Evolutionary conservation across 805 yeast genomes (phyloP), one percentile per base, ranked within the genome.

Genomic region (Teunomyces aglyptinius): DNA sequence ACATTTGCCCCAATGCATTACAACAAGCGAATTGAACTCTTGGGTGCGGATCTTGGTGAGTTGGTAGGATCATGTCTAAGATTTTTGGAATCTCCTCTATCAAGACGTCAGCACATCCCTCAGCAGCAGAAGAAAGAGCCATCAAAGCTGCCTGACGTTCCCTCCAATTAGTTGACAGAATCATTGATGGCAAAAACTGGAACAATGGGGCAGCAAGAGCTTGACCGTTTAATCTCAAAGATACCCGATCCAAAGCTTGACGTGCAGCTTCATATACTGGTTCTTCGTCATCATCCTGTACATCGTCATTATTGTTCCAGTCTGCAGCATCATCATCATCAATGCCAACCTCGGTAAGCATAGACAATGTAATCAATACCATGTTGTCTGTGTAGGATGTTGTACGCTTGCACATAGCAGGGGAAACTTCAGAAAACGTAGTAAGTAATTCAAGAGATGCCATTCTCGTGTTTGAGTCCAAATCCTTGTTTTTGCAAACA

Each of bases 11-110:
- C 50, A 94, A 72, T 0, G 97, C 96, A 63, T 94, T 94, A 73
- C 98, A 94, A 55, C 96, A 87, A 27, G 97, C 97, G 72, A 90
- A 92, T 62, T 92, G 98, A 45, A 94, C 99, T 64, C 99, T 82
- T 55, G 96, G 85, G 61, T 94, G 97, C 4, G 80, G 80, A 66
- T 94, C 98, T 43, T 81, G 75, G 51, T 94, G 73, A n/a, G 86
- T 73, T 3, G 98, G 97, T 55, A 89, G 64, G 28, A 94, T 83
- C 81, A 92, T 76, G 57, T 88, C 95, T 54, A 94, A 71, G 39
- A 94, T 81, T 58, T 80, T 82, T 49, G 90, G 87, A 41, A 89
- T 86, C 62, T 90, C 96, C 27, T 80, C 72, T 41, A 88, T 85
- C 67, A 94, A 76, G 11, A 86, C 89, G 54, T 91, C 97, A 41